Evolutionary conservation across 1,284 basidiomycete genomes (phyloP).

Genomic region (Rhizoctonia solani): DNA sequence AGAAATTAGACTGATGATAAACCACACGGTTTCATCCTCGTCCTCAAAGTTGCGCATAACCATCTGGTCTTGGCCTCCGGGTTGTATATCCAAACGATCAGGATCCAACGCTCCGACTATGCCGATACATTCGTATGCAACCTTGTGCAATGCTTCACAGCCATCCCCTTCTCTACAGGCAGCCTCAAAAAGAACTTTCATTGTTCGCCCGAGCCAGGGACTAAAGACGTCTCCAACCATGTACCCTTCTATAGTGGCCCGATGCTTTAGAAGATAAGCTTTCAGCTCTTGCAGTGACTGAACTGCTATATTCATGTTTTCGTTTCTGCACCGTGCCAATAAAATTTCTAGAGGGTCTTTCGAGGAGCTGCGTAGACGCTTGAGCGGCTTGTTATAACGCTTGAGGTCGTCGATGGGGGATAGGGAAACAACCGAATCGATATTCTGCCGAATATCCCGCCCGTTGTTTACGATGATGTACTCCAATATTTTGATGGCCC

Average conservation of each 20-base stretch:
- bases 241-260: constrained; percentile 61
- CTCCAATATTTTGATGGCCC: constrained; percentile 66
- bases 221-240: constrained; percentile 88
- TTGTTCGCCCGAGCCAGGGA: constrained; percentile 69
- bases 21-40: constrained; percentile 75
- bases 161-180: constrained; percentile 80
- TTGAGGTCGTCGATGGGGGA: constrained; percentile 64
- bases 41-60: constrained; percentile 85
- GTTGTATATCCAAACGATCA: constrained; percentile 79
- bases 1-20: constrained; percentile 84
- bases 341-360: constrained; percentile 67
- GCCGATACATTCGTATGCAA: constrained; percentile 90
- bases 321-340: constrained; percentile 73
- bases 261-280: constrained; percentile 60
- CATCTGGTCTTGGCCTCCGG: constrained; percentile 68
- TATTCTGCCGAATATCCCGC: constrained; percentile 55
- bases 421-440: constrained; percentile 82
- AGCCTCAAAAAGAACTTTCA: constrained; percentile 71
- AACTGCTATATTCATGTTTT: constrained; percentile 80
- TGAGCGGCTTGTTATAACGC: constrained; percentile 55
- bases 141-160: constrained; percentile 64
- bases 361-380: constrained; percentile 56
- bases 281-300: constrained; percentile 82
- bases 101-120: constrained; percentile 96
- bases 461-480: constrained; percentile 74